Base-by-base conservation (phyloP, 2,329 filamentous ascomycete species). In the Cytospora piceicola region DNA sequence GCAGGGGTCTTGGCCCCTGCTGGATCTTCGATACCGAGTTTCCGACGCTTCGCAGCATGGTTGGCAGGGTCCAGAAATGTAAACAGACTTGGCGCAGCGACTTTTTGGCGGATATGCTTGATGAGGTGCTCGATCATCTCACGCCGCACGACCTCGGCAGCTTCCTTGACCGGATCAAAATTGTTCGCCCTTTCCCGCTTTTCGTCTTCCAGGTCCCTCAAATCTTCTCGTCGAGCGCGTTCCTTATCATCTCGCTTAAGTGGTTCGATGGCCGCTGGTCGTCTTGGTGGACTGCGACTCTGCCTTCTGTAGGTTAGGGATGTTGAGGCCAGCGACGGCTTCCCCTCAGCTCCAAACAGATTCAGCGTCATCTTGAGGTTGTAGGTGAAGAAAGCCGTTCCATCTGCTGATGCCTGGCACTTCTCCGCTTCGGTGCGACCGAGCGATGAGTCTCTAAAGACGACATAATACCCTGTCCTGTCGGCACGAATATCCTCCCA, bases 71-170 rank as follows among this genome's bases (percentile, higher is more conserved):
- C 90, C 65, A 99, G 85, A 73, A 90, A 93, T 52, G 93, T 87
- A 70, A 92, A 90, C 46, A 99, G 82, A 53, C 88, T 85, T 3
- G 93, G 93, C 8, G 90, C 91, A 11, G 92, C 94, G 57, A 98
- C 88, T 72, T 94, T 91, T 54, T 90, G 91, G 71, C 94, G 93
- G 73, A 98, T 91, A 75, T 97, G 93, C 70, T 91, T 88, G 68
- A 98, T 88, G 42, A 99, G 81, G 75, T 96, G 95, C 74, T 96
- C 91, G 66, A 87, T 89, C 74, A 99, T 82, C 75, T 98, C 94
- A 61, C 88, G 86, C 60, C 90, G 86, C 61, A 97, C 85, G 54
- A 91, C 85, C 68, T 94, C 88, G 49, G 93, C 82, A 39, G 95
- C 94, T 74, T 96, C 94, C 58, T 83, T 80, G 5, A 94, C 92